Evolutionary conservation across 495 filamentous ascomycete genomes (phyloP), one percentile per base, ranked within the genome.

Genomic region (Cenococcum geophilum): DNA sequence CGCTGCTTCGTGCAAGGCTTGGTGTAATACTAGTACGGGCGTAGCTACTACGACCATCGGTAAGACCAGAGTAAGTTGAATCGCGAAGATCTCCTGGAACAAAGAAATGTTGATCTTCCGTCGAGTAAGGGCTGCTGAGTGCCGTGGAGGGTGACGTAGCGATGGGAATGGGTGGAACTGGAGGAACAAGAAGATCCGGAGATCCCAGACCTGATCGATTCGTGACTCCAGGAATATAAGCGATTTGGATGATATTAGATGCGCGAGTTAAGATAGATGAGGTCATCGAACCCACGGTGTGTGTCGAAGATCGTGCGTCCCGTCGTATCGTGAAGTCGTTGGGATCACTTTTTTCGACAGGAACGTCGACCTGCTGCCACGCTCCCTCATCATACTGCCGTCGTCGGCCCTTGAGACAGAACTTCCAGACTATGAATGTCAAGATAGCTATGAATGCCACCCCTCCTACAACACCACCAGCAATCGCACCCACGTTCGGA

Each of bases 221-320:
- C 58, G 91, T 97, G 70, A 97, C 92, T 49, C 93, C 93, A 52
- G 93, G 93, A 65, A 98, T 97, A 73, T 97, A 98, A 48, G 95
- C 93, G 72, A 98, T 98, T 75, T 97, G 93, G 62, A 98, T 98
- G 71, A 98, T 89, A 76, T 98, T 97, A 61, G 92, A 97, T 48
- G 93, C 93, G 50, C 93, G 86, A 5, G 93, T 97, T 57, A 96
- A 83, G 57, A 97, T 89, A 53, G 92, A 97, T 10, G 92, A 96
- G 16, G 95, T 93, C 68, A 97, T 90, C 40, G 92, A 97, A 63
- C 85, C 82, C 57, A 89, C 87, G 4, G 92, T 96, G 67, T 95
- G 90, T 37, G 92, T 89, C 25, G 89, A 90, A 25, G 85, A 82
- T 61, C 87, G 82, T 55, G 85, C 79, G 63, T 88, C 85, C 55